Base-by-base conservation (phyloP, 1,139 yeast species). In the Diutina ranongensis region DNA sequence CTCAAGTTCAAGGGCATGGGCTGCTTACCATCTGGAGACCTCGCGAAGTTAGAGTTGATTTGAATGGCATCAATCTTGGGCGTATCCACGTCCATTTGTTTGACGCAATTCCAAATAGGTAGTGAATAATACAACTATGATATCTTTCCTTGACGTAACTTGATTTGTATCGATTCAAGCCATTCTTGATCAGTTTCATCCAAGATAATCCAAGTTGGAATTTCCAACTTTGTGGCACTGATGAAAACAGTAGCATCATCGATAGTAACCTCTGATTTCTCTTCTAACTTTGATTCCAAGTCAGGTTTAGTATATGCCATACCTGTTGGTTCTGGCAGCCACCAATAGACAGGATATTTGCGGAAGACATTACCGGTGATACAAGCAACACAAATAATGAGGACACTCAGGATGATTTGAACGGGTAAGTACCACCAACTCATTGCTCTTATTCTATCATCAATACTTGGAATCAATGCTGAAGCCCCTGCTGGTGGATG, bases 401-500 rank as follows among this genome's bases (percentile, higher is more conserved):
- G 59, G 3, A 74, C 61, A 1, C 75, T 66, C 4, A 77, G 68
- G 0, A 80, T 64, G 3, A 81, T 50, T 47, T 80, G 83, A 1
- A 66, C 72, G 0, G 84, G 82, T 19, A 81, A 52, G 54, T 73
- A 80, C 77, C 82, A 78, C 88, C 88, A 81, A 45, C 87, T 74
- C 71, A 81, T 68, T 1, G 46, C 51, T 4, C 76, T 58, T 5
- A 78, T 64, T 5, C 58, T 54, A 0, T 58, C 71, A 49, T 78
- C 82, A 0, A 75, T 56, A 8, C 74, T 63, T 0, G 87, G 85
- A 8, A 81, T 59, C 25, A 81, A 57, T 0, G 88, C 86, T 12
- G 83, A 72, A 1, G 88, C 87, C 1, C 88, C 88, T 1, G 83
- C 82, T 0, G 88, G 88, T 0, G 88, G 88, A 58, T 81, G 88